Base-by-base conservation (phyloP, 345 rosid genomes). In the Populus nigra region DNA sequence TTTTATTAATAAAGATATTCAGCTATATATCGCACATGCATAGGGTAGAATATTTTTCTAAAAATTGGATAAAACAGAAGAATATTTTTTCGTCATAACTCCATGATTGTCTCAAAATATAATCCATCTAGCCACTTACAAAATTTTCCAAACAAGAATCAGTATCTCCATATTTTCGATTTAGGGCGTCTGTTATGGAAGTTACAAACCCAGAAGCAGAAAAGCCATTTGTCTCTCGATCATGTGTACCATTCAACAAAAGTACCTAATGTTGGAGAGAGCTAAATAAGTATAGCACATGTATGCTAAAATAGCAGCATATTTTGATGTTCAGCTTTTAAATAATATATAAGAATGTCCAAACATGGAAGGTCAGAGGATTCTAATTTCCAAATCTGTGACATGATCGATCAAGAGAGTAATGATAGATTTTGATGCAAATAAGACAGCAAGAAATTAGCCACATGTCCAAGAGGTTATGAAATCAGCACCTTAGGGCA, bases 191-290 rank as follows among this genome's bases (percentile, higher is more conserved):
- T 0, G 94, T 81, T 74, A 95, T 85, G 77, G 95, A 95, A 75
- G 88, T 88, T 43, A 94, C 92, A 86, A 91, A 94, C 82, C 84
- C 88, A 3, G 97, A 94, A 74, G 97, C 95, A 74, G 95, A 84
- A 82, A 91, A 91, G 78, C 89, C 90, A 71, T 77, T 84, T 23
- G 97, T 93, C 88, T 94, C 97, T 29, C 97, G 86, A 87, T 94
- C 98, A 85, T 83, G 90, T 1, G 88, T 83, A 76, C 98, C 91
- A 68, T 94, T 93, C 88, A 94, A 77, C 74, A 94, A 74, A 68
- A 92, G 92, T 4, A 94, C 96, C 96, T 93, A 74, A 74, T 4
- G 39, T 35, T 25, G 68, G 43, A 36, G 47, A 8, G 67, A 62
- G 38, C 20, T 20, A 65, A 75, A 81, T 71, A 38, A 65, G 72